Evolutionary conservation across 2,329 filamentous ascomycete genomes (phyloP), one percentile per base, ranked within the genome.

Genomic region (Didymella segeticola): DNA sequence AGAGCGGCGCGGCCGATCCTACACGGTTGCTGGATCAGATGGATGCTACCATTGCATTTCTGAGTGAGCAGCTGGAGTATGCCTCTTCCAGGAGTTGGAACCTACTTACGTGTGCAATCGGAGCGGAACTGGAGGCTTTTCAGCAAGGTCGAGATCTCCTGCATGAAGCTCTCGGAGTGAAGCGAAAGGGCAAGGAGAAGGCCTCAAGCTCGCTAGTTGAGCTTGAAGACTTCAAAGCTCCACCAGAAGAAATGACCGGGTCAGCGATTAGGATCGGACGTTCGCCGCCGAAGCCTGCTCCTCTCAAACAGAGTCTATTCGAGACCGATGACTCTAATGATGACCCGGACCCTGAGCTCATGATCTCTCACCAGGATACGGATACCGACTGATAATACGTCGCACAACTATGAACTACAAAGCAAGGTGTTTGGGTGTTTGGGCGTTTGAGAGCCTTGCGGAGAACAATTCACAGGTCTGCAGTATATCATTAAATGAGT

Each of bases 51-150:
- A 80, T 88, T 11, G 62, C 66, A 0, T 80, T 82, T 2, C 73
- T 93, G 4, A 80, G 86, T 47, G 73, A 78, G 14, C 80, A 82
- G 17, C 65, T 86, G 22, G 75, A 79, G 1, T 67, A 81, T 2
- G 87, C 87, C 0, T 84, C 89, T 56, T 75, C 79, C 1, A 83
- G 83, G 51, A 80, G 82, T 14, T 93, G 90, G 89, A 92, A 88
- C 51, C 75, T 93, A 14, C 78, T 93, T 15, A 86, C 92, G 4
- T 89, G 85, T 45, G 89, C 89, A 10, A 86, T 93, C 27, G 88
- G 89, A 0, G 89, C 90, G 0, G 90, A 91, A 69, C 68, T 89
- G 1, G 86, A 88, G 53, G 87, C 87, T 2, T 86, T 90, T 56
- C 77, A 76, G 26, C 83, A 87, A 63, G 86, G 86, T 1, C 80